Evolutionary conservation across 805 yeast species (phyloP), one percentile per base, ranked within the genome.

Genomic region (Saturnispora besseyi): DNA sequence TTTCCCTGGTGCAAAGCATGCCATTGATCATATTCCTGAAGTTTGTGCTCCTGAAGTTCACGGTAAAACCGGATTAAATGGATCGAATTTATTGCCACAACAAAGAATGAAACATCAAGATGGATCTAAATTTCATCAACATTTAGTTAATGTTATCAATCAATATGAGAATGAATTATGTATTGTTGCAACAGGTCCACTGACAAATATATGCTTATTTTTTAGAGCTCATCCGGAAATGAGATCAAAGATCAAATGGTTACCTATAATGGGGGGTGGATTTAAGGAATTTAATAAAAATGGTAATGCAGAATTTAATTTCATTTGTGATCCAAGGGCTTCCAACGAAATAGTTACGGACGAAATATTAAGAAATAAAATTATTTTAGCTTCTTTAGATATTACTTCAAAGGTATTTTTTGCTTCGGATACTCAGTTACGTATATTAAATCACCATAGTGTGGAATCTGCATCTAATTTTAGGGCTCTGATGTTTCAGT

Each of bases 221-320:
- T 70, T 84, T 34, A 55, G 62, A 26, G 65, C 65, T 41, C 74
- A 76, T 56, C 95, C 95, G 0, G 76, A 77, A 21, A 57, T 77
- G 13, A 73, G 67, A 50, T 41, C 62, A 2, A 70, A 74, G 46
- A 70, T 88, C 47, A 73, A 72, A 47, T 73, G 66, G 47, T 62
- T 88, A 15, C 71, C 85, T 11, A 74, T 85, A 21, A 87, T 88
- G 95, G 96, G 96, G 12, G 95, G 95, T 2, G 77, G 75, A 0
- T 61, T 77, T 49, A 50, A 56, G 9, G 46, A 46, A 6, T 63
- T 59, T 48, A 64, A 64, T 48, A 54, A 58, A 33, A 58, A 60
- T 44, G 59, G 56, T 1, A 72, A 70, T 44, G 80, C 91, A 5
- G 95, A 88, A 62, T 87, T 85, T 70, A 88, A 88, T 64, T 72